Evolutionary conservation across 768 basidiomycete genomes (phyloP), one percentile per base, ranked within the genome.

Genomic region (Psilocybe sp.): DNA sequence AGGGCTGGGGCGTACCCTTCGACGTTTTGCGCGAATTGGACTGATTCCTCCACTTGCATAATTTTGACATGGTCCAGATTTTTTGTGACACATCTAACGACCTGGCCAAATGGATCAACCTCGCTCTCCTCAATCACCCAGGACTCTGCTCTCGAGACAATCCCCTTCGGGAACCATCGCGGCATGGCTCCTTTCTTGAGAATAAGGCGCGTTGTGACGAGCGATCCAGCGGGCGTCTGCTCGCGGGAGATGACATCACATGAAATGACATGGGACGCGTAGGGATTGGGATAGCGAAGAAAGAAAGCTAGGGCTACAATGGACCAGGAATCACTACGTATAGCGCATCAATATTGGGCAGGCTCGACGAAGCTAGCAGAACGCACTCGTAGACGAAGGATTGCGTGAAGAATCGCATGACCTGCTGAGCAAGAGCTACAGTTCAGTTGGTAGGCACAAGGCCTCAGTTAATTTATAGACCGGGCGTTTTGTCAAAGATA

Each of bases 81-180:
- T 67, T 82, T 85, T 14, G 95, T 96, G 52, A 77, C 75, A 59
- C 89, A 92, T 52, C 77, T 75, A 59, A 97, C 80, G 15, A 82
- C 77, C 68, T 85, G 83, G 31, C 85, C 89, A 47, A 84, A 73
- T 3, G 90, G 86, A 69, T 97, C 91, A 6, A 98, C 91, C 62
- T 96, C 90, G 58, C 88, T 96, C 74, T 95, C 89, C 67, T 98
- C 95, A 51, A 98, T 69, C 41, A 97, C 84, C 95, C 93, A 98
- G 2, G 88, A 87, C 68, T 97, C 95, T 32, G 91, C 85, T 58
- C 92, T 80, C 1, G 82, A 81, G 31, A 93, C 71, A 52, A 98
- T 85, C 49, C 88, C 87, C 63, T 81, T 77, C 2, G 89, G 90
- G 7, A 90, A 90, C 95, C 95, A 98, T 59, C 87, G 78, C 0